Conservation (phyloP, 2,329 filamentous ascomycete genomes). For the Fusarium nematophilum region DNA sequence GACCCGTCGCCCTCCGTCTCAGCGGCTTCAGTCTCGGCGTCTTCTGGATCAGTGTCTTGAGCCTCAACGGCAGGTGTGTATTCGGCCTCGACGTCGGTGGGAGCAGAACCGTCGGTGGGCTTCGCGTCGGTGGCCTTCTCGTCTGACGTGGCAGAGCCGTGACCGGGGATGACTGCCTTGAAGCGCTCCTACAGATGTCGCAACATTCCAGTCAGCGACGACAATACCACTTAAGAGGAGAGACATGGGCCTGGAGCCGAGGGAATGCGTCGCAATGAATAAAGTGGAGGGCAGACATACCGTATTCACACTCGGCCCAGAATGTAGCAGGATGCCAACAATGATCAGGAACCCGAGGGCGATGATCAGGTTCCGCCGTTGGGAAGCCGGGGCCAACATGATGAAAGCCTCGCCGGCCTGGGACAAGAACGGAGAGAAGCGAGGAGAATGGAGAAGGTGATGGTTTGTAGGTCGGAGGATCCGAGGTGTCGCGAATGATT, state of each 20-base stretch:
- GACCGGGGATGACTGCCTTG: background rate
- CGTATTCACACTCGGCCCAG: background rate
- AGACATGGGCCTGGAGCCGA: too few relatives aligned
- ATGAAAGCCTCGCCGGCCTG: background rate
- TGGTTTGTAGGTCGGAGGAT: too few relatives aligned
- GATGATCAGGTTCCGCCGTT: constrained; percentile 12
- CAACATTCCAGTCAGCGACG: background rate
- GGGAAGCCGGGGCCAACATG: constrained; percentile 10
- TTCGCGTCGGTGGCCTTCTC: background rate
- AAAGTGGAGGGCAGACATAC: constrained; percentile 6
- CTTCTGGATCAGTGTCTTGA: too few relatives aligned
- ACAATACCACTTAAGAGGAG: background rate
- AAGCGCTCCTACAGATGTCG: constrained; percentile 6
- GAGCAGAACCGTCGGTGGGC: background rate
- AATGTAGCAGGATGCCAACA: constrained; percentile 6
- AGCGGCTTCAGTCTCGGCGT: too few relatives aligned
- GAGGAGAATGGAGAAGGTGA: background rate
- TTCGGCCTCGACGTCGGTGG: background rate
- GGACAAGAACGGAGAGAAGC: background rate
- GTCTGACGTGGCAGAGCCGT: background rate
- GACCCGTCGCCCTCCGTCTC: too few relatives aligned
- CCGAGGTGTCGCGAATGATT: too few relatives aligned
- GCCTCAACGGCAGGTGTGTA: background rate
- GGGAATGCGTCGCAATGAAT: background rate
- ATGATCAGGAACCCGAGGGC: constrained; percentile 8